Evolutionary conservation across 495 filamentous ascomycete genomes (phyloP).

Genomic region (Trichoderma asperelloides): DNA sequence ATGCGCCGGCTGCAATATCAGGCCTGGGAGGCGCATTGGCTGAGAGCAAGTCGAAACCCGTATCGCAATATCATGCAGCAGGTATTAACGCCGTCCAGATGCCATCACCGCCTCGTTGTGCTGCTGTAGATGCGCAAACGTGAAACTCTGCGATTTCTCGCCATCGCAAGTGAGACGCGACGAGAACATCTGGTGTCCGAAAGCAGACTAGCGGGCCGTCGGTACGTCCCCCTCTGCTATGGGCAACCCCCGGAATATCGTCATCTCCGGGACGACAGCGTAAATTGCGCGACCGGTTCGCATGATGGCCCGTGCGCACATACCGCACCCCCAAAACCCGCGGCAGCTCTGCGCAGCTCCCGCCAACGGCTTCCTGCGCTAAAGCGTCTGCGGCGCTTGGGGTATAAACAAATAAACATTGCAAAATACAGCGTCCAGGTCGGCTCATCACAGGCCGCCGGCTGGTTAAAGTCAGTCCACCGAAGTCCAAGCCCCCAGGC

Average conservation of each 20-base stretch:
- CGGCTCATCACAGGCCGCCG: not conserved
- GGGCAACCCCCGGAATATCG: slow-evolving; percentile 5
- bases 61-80: not conserved
- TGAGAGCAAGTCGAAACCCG: not conserved
- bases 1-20: not conserved
- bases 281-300: slow-evolving; percentile 1
- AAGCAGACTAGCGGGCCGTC: not conserved
- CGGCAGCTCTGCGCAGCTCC: not conserved
- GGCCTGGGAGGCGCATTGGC: not conserved
- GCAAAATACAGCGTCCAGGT: not conserved
- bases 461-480: not conserved
- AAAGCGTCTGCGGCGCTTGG: slow-evolving; percentile 7
- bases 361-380: not conserved
- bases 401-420: slow-evolving; percentile 8
- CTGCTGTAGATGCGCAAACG: slow-evolving; percentile 1
- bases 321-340: not conserved
- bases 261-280: slow-evolving; percentile 8
- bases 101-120: not conserved
- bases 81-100: not conserved
- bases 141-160: not conserved
- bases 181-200: not conserved
- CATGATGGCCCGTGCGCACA: slow-evolving; percentile 5
- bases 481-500: not conserved
- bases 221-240: not conserved
- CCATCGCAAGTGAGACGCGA: slow-evolving; percentile 2